Evolutionary conservation across 208 protist genomes (phyloP).

Genomic region (Leishmania guyanensis): DNA sequence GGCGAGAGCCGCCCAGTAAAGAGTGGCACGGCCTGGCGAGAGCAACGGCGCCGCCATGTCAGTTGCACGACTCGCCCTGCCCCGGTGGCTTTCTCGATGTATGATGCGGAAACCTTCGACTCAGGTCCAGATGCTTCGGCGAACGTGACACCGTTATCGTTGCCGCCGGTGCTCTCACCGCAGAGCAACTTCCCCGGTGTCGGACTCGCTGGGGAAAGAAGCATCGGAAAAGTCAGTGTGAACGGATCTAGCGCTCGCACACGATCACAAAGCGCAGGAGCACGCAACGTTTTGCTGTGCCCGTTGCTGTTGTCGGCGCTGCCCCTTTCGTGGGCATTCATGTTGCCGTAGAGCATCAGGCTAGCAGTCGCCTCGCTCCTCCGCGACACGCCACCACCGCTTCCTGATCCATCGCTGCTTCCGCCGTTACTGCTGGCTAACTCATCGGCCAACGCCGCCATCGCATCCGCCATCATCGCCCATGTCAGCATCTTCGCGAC

Average conservation of each 20-base stretch:
- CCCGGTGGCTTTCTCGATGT: not conserved
- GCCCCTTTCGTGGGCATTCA: not conserved
- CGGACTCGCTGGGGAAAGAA: slow-evolving; percentile 1
- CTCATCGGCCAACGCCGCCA: slow-evolving; percentile 23
- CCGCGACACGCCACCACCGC: not conserved
- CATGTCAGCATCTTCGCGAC: slow-evolving; percentile 24
- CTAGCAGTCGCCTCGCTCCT: not conserved
- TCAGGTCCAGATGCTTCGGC: not conserved
- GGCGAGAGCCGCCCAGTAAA: slow-evolving; percentile 15
- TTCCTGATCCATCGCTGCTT: not conserved
- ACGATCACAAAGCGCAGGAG: not conserved
- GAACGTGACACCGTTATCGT: not conserved
- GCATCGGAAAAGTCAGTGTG: slow-evolving; percentile 26
- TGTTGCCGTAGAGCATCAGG: slow-evolving; percentile 3
- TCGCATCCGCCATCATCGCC: slow-evolving; percentile 33
- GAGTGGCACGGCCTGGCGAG: not conserved
- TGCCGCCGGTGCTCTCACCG: not conserved
- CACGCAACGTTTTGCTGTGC: not conserved
- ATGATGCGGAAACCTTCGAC: not conserved
- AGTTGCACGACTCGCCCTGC: slow-evolving; percentile 27
- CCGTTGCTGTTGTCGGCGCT: not conserved
- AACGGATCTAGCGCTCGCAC: slow-evolving; percentile 11
- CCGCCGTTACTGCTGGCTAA: not conserved
- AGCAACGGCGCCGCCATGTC: slow-evolving; percentile 23
- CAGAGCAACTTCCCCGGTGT: not conserved